Evolutionary conservation across 176 grass and related monocot species (phyloP), one percentile per base, ranked within the genome.

Genomic region (Zoysia japonica): DNA sequence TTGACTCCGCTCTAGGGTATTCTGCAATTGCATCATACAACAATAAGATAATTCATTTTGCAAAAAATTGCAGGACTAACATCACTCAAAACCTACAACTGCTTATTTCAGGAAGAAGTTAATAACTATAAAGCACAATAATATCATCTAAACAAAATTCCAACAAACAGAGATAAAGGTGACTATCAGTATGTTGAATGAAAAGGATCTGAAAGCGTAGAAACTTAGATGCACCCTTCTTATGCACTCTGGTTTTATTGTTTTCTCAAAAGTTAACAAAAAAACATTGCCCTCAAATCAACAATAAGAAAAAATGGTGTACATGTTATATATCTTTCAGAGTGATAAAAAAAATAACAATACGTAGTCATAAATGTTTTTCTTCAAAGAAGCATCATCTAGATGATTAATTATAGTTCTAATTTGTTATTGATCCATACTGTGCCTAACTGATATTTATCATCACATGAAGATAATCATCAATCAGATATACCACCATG

Each of bases 1-100:
- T 79, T 47, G 61, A 59, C 79, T 99, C 96, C 79, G 91, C 84
- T 89, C 80, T 85, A 72, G 92, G 96, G 77, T 95, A 99, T 71
- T 91, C 96, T 99, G 88, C 74, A 91, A 84, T 77, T 77, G 49
- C 75, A 88, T 69, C 59, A n/a, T 81, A 62, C 61, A 83, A 56
- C 46, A 68, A 86, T 68, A 86, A 75, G 65, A 77, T 81, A 56
- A 51, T 44, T 62, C 11, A 67, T 53, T 75, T 52, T 73, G 50
- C 47, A 81, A 70, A 45, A 87, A 38, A 59, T 77, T 77, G 62
- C 46, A 82, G 8, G 37, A 67, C 67, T 78, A 70, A 49, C 37
- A 3, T 70, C n/a, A 62, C 46, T 36, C 56, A 17, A 52, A 74
- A 77, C 48, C 37, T 63, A 54, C 2, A 74, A 79, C 6, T 51